These are phyloP conservation scores for Suillus subaureus DNA, from an alignment of 768 basidiomycete genomes.

Conservation along the genomic window DNA sequence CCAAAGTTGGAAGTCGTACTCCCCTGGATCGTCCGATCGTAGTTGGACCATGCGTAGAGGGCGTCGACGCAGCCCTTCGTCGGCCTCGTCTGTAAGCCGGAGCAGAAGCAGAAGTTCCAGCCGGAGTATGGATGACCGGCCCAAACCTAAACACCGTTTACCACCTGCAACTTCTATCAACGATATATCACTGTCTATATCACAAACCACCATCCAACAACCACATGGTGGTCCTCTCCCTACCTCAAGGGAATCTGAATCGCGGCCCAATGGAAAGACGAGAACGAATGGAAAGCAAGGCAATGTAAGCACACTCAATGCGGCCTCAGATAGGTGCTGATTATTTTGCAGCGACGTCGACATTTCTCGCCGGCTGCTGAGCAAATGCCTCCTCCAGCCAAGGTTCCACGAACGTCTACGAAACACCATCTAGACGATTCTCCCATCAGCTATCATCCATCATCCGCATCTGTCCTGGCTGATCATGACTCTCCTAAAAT, in stretches of 20 bases:
- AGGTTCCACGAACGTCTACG: constrained; percentile 22
- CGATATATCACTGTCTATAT: constrained; percentile 32
- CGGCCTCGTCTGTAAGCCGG: constrained; percentile 55
- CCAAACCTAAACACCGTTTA: constrained; percentile 64
- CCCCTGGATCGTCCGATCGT: constrained; percentile 47
- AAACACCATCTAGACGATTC: constrained; percentile 20
- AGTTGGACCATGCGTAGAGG: constrained; percentile 37
- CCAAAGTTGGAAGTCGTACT: constrained; percentile 29
- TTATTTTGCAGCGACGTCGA: constrained; percentile 18
- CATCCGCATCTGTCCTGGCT: constrained; percentile 18
- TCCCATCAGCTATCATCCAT: constrained; percentile 8
- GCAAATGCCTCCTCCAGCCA: constrained; percentile 36
- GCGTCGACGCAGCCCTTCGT: constrained; percentile 50
- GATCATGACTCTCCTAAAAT: constrained; percentile 21
- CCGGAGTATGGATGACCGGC: constrained; percentile 52
- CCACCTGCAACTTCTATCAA: constrained; percentile 49
- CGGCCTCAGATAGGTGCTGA: constrained; percentile 12
- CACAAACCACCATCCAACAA: constrained; percentile 31
- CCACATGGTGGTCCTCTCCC: constrained; percentile 8
- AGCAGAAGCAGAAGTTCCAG: constrained; percentile 56
- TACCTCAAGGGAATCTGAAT: constrained; percentile 20
- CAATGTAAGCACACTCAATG: constrained; percentile 24
- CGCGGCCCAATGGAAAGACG: constrained; percentile 38
- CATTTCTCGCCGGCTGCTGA: constrained; percentile 29
- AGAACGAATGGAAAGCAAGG: constrained; percentile 40